Evolutionary conservation across 2,329 filamentous ascomycete genomes (phyloP), one percentile per base, ranked within the genome.

Genomic region (Phyllosticta ampelicida): DNA sequence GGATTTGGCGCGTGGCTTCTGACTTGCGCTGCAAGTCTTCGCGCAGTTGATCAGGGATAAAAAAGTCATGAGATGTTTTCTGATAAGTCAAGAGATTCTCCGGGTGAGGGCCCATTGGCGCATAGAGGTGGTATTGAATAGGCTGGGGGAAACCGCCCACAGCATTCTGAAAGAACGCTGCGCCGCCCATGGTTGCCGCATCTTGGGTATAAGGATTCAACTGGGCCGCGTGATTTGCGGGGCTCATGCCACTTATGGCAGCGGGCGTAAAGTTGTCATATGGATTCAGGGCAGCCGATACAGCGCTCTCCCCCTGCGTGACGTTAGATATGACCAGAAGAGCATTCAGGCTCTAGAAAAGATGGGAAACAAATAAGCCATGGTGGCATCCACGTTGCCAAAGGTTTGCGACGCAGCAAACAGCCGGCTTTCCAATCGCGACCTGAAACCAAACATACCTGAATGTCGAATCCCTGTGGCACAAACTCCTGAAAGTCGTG

Each of bases 21-120:
- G 87, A 80, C 73, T 92, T 96, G 73, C 87, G 90, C 68, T 95
- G 90, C 62, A 96, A 75, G 29, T 96, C 90, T 73, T 96, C 89
- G 57, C 94, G 82, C 6, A 95, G 73, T 60, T 89, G 85, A 66
- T 96, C 91, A 0, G 90, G 84, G 49, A 97, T 81, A 71, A 99
- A 99, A 63, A 97, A 89, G 68, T 97, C 91, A 67, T 95, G 89
- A 1, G 89, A 85, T 59, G 86, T 86, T 60, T 89, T 84, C 69
- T 99, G 92, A 68, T 95, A 96, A 2, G 87, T 84, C 63, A 88
- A 78, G 28, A 96, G 78, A 62, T 90, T 90, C 62, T 92, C 87
- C 61, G 85, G 83, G 68, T 90, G 83, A n/a, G 89, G 85, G 5
- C 89, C 90, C 59, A 91, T 81, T 0, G 91, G 90, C 29, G 90